Base-by-base conservation (phyloP, 345 rosid species). In the Boechera stricta region DNA sequence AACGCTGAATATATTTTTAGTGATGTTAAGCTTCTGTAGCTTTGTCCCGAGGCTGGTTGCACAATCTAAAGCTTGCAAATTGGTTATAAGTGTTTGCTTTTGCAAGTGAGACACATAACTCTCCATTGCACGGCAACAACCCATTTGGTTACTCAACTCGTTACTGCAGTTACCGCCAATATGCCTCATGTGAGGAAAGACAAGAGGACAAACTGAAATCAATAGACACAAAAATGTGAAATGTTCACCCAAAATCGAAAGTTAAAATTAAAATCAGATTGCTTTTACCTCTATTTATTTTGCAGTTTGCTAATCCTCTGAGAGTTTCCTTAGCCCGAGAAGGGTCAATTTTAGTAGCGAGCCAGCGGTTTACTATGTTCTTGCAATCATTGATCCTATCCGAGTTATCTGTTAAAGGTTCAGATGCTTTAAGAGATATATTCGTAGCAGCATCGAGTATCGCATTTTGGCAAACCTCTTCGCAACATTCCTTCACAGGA, bases 401-500 rank as follows among this genome's bases (percentile, higher is more conserved):
- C 10, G 94, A 87, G 58, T 85, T 88, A 65, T 85, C 90, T 10
- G 87, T 86, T 77, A 86, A 69, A 65, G 78, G 58, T 60, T 82
- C 84, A 21, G 96, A 87, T 73, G 87, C 83, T 81, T 85, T 89
- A 48, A 80, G 59, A 21, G 99, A 86, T 51, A 95, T 64, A 71
- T 76, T 83, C 0, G 87, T 84, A 51, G 99, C 93, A 66, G 99
- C 90, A 59, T 95, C 98, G 3, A 78, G 61, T 82, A 95, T 92
- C 6, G 99, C 94, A 79, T 83, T 86, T 51, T 92, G 93, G 83
- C 99, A 95, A 74, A 70, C 77, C 68, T 88, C 86, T 29, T 87
- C 89, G 13, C 99, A 95, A 76, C 99, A 95, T 82, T 95, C 99
- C 75, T 84, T 92, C 57, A 95, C 96, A 0, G 96, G 97, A 84